Conservation (phyloP, 495 filamentous ascomycete genomes). For the Aspergillus avenaceus region DNA sequence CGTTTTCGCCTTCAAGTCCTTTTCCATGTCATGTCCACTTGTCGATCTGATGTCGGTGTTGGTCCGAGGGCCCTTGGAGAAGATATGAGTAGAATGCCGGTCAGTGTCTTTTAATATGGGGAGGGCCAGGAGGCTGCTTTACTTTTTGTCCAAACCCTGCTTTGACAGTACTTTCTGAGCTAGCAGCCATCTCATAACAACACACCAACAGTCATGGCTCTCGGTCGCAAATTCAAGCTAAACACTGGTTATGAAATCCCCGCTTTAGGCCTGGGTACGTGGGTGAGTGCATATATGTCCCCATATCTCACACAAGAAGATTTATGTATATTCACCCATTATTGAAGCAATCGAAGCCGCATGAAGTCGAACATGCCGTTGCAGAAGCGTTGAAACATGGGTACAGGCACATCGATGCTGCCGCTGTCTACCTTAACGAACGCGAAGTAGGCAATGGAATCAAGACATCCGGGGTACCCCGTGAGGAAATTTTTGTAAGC, state of each 20-base stretch:
- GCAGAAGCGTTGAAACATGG: constrained; percentile 60
- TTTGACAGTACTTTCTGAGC: not conserved
- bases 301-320: too few species aligned
- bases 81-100: too few species aligned
- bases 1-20: too few species aligned
- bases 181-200: too few species aligned
- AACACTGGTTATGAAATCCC: constrained; percentile 66
- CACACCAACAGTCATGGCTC: constrained; percentile 6
- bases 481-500: constrained; percentile 56
- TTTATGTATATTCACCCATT: too few species aligned
- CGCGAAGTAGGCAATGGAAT: constrained; percentile 65
- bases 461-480: constrained; percentile 49
- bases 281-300: constrained; percentile 21
- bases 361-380: constrained; percentile 44
- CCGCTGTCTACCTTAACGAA: constrained; percentile 75
- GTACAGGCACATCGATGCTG: constrained; percentile 69
- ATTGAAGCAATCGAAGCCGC: constrained; percentile 37
- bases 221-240: constrained; percentile 52
- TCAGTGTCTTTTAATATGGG: too few species aligned
- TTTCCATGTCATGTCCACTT: too few species aligned
- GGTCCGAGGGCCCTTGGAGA: too few species aligned
- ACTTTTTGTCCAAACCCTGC: not conserved
- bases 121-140: too few species aligned
- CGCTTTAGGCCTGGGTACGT: constrained; percentile 66
- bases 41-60: too few species aligned